Percentiles rank a stretch among this genome's conserved stretches.
Evolutionary conservation across 306 rosid species (phyloP).

Genomic region (Astragalus glycyphyllos): DNA sequence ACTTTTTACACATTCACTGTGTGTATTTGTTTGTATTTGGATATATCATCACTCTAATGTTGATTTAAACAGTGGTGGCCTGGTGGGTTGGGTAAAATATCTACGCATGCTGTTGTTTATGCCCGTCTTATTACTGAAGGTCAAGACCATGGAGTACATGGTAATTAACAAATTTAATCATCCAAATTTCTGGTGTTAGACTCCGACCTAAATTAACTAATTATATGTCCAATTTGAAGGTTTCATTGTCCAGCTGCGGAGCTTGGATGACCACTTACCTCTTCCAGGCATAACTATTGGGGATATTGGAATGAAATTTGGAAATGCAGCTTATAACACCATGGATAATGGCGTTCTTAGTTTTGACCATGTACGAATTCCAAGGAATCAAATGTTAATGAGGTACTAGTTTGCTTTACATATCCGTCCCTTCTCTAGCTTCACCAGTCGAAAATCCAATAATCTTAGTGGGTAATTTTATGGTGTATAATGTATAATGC

Average conservation of each 20-base stretch:
- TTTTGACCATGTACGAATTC: constrained; percentile 85
- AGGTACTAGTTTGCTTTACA: constrained; percentile 54
- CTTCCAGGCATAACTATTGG: constrained; percentile 91
- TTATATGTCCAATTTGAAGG: constrained; percentile 56
- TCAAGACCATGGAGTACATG: constrained; percentile 80
- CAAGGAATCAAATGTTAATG: constrained; percentile 96
- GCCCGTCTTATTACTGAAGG: constrained; percentile 86
- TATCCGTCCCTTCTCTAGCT: constrained; percentile 15
- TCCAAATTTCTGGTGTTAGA: constrained; percentile 21
- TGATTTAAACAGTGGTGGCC: constrained; percentile 94
- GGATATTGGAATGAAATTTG: constrained; percentile 94
- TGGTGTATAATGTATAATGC: constrained; percentile 17
- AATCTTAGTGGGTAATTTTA: neutral
- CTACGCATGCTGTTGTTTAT: constrained; percentile 85
- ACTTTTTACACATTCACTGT: neutral
- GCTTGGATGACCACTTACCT: constrained; percentile 90
- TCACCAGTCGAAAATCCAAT: neutral
- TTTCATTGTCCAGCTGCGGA: constrained; percentile 92
- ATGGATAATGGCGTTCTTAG: constrained; percentile 93
- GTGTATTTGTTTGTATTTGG: constrained; percentile 29
- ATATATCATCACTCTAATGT: constrained; percentile 35
- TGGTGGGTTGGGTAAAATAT: constrained; percentile 94
- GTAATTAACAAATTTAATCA: constrained; percentile 51
- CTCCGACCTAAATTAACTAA: constrained; percentile 26
- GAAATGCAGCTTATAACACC: constrained; percentile 85